phyloP scores from a whole-genome alignment of 257 asterid genomes.

The Dorcoceras hygrometricum region DNA sequence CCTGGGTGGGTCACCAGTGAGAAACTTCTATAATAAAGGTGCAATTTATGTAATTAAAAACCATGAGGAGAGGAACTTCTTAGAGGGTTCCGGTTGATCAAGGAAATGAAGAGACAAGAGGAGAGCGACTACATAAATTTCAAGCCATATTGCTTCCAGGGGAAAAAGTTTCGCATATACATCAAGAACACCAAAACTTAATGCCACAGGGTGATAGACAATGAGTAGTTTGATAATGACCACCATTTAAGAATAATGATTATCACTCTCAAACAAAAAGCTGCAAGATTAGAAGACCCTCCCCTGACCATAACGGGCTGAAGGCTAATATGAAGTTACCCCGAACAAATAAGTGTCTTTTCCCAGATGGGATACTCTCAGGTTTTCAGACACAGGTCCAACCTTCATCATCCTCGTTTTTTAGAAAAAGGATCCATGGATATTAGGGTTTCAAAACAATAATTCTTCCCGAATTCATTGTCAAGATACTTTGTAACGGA shows the following conservation, averaged over 20 bases:
- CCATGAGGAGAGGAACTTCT: neutral
- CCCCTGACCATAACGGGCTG: neutral
- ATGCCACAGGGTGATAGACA: neutral
- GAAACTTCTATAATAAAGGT: neutral
- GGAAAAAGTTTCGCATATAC: neutral
- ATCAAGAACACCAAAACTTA: neutral
- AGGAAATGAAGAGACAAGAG: neutral
- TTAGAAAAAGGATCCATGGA: neutral
- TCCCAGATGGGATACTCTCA: neutral
- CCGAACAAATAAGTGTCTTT: neutral
- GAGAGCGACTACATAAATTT: neutral
- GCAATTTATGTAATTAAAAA: no score
- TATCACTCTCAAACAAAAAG: neutral
- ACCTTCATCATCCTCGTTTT: neutral
- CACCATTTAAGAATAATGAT: neutral
- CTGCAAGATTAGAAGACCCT: neutral
- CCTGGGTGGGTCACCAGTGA: neutral
- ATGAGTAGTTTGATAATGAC: neutral
- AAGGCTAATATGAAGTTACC: neutral
- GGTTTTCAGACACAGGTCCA: no score
- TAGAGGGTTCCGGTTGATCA: neutral
- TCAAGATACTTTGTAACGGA: no score
- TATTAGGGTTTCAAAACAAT: neutral
- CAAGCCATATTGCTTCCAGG: neutral
- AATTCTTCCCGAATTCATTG: neutral